A percentile compares a stretch with the other conserved stretches of the same genome.
Conservation (phyloP, 2,329 filamentous ascomycete genomes). For the Calonectria crousiana region DNA sequence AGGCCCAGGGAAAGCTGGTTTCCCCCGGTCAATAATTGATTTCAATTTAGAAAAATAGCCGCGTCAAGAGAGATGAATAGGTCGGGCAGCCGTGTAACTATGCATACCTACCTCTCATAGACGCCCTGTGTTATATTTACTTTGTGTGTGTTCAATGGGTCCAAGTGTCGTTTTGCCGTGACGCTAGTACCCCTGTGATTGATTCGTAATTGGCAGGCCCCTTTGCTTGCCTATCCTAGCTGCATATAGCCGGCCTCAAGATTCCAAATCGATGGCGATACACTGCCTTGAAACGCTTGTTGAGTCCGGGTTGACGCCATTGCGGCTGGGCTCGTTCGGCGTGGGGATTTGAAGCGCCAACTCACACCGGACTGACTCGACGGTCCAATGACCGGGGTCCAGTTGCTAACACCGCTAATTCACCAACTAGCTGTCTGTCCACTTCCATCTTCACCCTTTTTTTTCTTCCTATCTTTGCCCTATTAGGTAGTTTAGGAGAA, state of each 20-base stretch:
- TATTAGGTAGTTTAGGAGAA: constrained; percentile 10
- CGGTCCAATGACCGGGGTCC: constrained; percentile 22
- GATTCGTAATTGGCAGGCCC: background rate
- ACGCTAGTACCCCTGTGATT: background rate
- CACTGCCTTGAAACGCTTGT: background rate
- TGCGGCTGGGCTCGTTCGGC: background rate
- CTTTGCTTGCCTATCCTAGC: background rate
- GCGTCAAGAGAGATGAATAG: constrained; percentile 31
- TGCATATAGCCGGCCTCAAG: background rate
- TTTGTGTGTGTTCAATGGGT: constrained; percentile 42
- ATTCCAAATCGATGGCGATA: background rate
- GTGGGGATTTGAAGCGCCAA: constrained; percentile 18
- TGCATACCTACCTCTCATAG: constrained; percentile 45
- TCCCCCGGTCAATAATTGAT: constrained; percentile 85
- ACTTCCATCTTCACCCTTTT: background rate
- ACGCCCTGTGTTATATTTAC: constrained; percentile 47
- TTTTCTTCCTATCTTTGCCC: background rate
- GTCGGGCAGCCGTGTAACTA: constrained; percentile 41
- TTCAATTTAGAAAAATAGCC: constrained; percentile 29
- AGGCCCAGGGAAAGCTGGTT: constrained; percentile 84
- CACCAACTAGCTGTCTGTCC: constrained; percentile 9
- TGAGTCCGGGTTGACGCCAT: constrained; percentile 13
- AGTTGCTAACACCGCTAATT: constrained; percentile 41
- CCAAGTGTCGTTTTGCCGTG: background rate
- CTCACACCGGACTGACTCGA: constrained; percentile 24